Percentiles rank a stretch among this genome's conserved stretches.
Conservation (phyloP, 148 eudicot genomes). For the Chenopodium berlandieri region DNA sequence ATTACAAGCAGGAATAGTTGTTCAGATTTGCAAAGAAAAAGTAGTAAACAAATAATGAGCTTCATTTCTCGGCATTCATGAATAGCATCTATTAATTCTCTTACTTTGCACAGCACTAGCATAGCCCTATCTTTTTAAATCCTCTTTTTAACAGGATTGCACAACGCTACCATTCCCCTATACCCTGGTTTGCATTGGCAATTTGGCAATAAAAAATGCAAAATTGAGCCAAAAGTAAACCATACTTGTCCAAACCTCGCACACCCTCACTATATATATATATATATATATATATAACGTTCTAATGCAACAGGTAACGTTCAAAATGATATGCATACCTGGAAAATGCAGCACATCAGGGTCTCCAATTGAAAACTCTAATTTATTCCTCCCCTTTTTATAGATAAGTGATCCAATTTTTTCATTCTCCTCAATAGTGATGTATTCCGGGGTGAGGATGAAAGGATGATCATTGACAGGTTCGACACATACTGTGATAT, state of each 20-base stretch:
- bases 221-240: no score
- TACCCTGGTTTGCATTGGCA: no score
- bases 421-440: conserved; percentile 49
- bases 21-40: not conserved
- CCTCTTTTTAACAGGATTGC: no score
- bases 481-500: conserved; percentile 63
- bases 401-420: conserved; percentile 49
- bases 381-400: conserved; percentile 41
- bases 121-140: no score
- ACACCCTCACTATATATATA: no score
- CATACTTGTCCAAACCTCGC: no score
- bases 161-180: no score
- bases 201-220: no score
- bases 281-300: no score
- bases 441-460: conserved; percentile 53
- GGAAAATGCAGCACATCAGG: conserved; percentile 72
- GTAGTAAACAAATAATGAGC: not conserved
- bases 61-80: not conserved
- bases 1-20: conserved; percentile 10
- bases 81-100: no score
- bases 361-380: conserved; percentile 62
- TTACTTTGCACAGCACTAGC: no score
- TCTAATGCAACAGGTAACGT: no score
- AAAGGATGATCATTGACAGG: conserved; percentile 90
- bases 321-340: conserved; percentile 41